These are phyloP conservation scores for Besnoitia besnoiti DNA, from an alignment of 169 alveolate genomes.

Conservation along the genomic window DNA sequence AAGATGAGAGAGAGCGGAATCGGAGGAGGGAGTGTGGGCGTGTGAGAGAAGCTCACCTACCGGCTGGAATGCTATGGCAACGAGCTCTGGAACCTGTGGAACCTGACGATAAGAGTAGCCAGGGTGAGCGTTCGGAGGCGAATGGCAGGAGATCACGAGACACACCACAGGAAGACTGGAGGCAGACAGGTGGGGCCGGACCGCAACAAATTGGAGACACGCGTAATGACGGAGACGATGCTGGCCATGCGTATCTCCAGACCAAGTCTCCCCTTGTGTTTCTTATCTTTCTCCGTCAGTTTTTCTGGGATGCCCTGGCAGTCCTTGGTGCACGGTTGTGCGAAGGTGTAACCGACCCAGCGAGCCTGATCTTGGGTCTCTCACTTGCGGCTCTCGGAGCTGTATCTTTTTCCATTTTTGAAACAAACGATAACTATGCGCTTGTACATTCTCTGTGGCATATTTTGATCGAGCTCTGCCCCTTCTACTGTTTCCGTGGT, in stretches of 20 bases:
- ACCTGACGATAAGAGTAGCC: too few species aligned
- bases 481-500: constrained; percentile 16
- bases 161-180: not conserved
- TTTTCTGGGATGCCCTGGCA: not conserved
- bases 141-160: not conserved
- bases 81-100: too few species aligned
- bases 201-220: not conserved
- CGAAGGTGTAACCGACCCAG: not conserved
- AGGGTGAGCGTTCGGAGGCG: not conserved
- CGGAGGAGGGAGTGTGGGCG: not conserved
- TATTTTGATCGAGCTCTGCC: not conserved
- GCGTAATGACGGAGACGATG: not conserved
- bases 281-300: not conserved
- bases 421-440: not conserved
- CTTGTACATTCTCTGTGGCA: constrained; percentile 16
- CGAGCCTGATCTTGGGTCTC: not conserved
- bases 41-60: too few species aligned
- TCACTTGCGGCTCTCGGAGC: not conserved
- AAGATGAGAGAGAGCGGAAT: not conserved
- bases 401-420: not conserved
- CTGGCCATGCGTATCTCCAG: not conserved
- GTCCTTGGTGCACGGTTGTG: not conserved
- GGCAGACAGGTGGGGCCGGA: not conserved
- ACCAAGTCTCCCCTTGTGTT: not conserved
- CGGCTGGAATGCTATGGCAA: too few species aligned